Base-by-base conservation (phyloP, 1,284 basidiomycete species). In the Ceratorhiza oryzae-sativae region DNA sequence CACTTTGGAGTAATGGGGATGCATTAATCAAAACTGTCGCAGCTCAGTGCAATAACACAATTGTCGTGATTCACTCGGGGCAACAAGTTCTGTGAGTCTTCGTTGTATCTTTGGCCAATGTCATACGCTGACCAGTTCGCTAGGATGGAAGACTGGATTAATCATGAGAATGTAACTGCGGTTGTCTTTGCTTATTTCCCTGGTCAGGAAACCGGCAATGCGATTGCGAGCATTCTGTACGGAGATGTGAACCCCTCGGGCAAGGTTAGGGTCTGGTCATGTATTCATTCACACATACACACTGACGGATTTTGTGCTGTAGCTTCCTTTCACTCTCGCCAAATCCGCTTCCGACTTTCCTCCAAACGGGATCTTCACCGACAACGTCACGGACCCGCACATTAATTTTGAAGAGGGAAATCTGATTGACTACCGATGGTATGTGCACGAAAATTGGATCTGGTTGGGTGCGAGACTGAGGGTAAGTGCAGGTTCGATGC, bases 181-280 rank as follows among this genome's bases (percentile, higher is more conserved):
- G 73, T 12, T n/a, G 3, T 72, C 6, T 77, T 72, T 46, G 77
- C 78, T 18, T 72, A 77, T 25, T 70, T 77, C 45, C 81, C 81
- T 20, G 84, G 84, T 30, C 81, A 83, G 75, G 83, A 85, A 75
- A 79, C 80, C 3, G 84, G 84, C 18, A 92, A 92, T 78, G 81
- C 89, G 0, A 82, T 95, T 27, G 85, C 86, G 1, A 91, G 93
- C 77, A 84, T 93, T 12, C 81, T 93, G 1, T 93, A 88, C 76
- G 90, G 89, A 4, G 82, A 80, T 18, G 87, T 86, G 78, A 94
- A 90, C 79, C 93, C 93, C 0, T 88, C 87, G 20, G 93, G 88
- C 5, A 85, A 89, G 45, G 81, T 95, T 18, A 58, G n/a, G n/a
- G 92, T 0, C 92, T 80, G 92, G 92, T 1, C 92, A 93, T 77